A percentile compares a stretch with the other conserved stretches of the same genome.
Conservation (phyloP, 176 grass and related monocot genomes). For the Guadua angustifolia region DNA sequence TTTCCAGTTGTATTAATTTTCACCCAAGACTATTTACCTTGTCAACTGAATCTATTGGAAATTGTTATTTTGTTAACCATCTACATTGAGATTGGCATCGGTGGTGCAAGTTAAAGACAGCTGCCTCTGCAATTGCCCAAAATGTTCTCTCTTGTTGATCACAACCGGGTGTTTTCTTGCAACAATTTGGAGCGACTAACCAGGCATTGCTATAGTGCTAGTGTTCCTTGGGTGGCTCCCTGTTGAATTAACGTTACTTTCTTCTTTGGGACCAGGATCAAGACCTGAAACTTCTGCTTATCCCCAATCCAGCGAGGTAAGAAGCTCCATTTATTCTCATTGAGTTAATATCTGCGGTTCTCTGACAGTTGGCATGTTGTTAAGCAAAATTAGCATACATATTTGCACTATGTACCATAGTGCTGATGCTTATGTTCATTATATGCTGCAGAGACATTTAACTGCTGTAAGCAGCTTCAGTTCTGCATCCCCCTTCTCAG, state of each 20-base stretch:
- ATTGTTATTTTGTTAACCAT: neutral
- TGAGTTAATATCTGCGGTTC: neutral
- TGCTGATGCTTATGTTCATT: constrained; percentile 41
- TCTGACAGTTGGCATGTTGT: constrained; percentile 4
- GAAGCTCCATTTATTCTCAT: neutral
- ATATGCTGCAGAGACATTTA: constrained; percentile 65
- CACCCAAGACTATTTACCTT: neutral
- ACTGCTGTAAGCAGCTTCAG: constrained; percentile 73
- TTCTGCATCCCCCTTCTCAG: constrained; percentile 78
- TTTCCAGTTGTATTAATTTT: constrained; percentile 15
- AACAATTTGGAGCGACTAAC: neutral
- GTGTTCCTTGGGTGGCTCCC: constrained; percentile 13
- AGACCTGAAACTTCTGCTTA: constrained; percentile 71
- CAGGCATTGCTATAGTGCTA: neutral
- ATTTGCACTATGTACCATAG: constrained; percentile 11
- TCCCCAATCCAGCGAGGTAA: constrained; percentile 79
- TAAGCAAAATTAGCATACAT: constrained; percentile 23
- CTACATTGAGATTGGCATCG: neutral
- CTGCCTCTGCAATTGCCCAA: neutral
- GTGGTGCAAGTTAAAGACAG: constrained; percentile 6
- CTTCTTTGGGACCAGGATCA: constrained; percentile 60
- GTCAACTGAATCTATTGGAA: neutral
- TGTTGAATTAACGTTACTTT: constrained; percentile 46
- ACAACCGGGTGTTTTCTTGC: neutral
- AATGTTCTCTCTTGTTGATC: neutral